phyloP scores from a whole-genome alignment of 805 yeast species.

The Metschnikowia lachancei region DNA sequence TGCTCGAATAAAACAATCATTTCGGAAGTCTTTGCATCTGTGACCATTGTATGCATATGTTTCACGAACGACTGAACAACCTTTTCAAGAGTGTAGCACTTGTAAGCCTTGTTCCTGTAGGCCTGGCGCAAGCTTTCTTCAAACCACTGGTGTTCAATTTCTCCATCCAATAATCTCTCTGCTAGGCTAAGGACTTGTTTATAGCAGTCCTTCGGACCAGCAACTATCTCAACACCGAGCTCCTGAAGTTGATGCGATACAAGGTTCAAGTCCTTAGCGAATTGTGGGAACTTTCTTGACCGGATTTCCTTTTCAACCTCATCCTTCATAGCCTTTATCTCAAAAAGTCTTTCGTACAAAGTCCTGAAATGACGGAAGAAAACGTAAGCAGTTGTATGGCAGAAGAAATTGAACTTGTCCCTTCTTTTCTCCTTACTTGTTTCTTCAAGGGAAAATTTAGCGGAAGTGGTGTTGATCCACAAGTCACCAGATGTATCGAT shows the following conservation, averaged over 20 bases:
- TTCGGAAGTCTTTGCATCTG: conserved; percentile 78
- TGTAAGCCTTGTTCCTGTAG: conserved; percentile 88
- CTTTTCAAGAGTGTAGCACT: conserved; percentile 88
- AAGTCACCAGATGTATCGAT: conserved; percentile 40
- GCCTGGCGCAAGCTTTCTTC: conserved; percentile 96
- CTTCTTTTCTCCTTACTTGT: conserved; percentile 37
- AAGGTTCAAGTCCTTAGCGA: conserved; percentile 84
- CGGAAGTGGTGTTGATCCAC: conserved; percentile 41
- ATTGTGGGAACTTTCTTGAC: conserved; percentile 60
- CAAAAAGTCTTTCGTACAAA: conserved; percentile 73
- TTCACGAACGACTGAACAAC: conserved; percentile 71
- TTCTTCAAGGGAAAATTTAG: conserved; percentile 28
- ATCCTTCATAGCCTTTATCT: conserved; percentile 68
- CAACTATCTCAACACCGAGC: conserved; percentile 66
- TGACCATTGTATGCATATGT: conserved; percentile 80
- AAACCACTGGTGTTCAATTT: conserved; percentile 88
- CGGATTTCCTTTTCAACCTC: conserved; percentile 72
- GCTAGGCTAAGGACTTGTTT: conserved; percentile 73
- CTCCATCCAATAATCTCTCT: conserved; percentile 79
- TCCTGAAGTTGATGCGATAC: conserved; percentile 78
- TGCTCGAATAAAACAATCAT: conserved; percentile 77
- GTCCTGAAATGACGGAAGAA: conserved; percentile 84
- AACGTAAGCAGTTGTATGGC: conserved; percentile 83
- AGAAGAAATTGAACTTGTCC: conserved; percentile 71
- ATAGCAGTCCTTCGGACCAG: conserved; percentile 62